Conservation (phyloP, 768 basidiomycete species). For the Pholiota microspora region DNA sequence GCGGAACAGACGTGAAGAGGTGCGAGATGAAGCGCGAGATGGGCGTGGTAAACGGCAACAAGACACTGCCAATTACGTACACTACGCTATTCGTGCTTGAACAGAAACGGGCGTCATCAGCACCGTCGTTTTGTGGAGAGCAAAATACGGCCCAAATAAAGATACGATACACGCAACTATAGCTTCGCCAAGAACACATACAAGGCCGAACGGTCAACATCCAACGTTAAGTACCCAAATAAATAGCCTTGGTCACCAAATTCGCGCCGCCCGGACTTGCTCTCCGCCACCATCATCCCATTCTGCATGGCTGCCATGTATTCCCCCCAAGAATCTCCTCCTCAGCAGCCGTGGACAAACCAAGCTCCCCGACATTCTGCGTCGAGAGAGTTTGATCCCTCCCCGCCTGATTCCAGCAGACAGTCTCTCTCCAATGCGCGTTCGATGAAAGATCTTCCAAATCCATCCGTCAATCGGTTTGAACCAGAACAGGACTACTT, state of each 20-base stretch:
- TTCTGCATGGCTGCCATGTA: conserved; percentile 18
- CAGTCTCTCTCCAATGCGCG: conserved; percentile 20
- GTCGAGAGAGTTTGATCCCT: conserved; percentile 22
- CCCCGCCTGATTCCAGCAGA: conserved; percentile 22
- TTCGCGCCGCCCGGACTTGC: conserved; percentile 10
- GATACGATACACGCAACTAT: no score
- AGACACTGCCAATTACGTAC: conserved; percentile 1
- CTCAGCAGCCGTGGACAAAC: conserved; percentile 17
- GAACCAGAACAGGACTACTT: conserved; percentile 41
- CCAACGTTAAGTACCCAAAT: conserved; percentile 2
- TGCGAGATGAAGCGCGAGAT: background rate
- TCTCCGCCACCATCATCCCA: conserved; percentile 14
- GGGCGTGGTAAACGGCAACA: background rate
- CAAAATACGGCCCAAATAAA: no score
- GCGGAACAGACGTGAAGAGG: background rate
- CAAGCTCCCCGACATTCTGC: conserved; percentile 25
- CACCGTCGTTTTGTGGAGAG: no score
- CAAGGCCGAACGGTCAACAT: background rate
- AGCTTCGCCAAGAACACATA: no score
- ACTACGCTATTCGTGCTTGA: no score
- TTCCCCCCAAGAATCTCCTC: conserved; percentile 13
- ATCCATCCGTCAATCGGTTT: conserved; percentile 29
- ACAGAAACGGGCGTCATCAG: background rate
- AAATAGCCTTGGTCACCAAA: conserved; percentile 3
- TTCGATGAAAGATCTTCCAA: conserved; percentile 24